Evolutionary conservation across 2,329 filamentous ascomycete species (phyloP), one percentile per base, ranked within the genome.

Genomic region (Cladosporium sp.): DNA sequence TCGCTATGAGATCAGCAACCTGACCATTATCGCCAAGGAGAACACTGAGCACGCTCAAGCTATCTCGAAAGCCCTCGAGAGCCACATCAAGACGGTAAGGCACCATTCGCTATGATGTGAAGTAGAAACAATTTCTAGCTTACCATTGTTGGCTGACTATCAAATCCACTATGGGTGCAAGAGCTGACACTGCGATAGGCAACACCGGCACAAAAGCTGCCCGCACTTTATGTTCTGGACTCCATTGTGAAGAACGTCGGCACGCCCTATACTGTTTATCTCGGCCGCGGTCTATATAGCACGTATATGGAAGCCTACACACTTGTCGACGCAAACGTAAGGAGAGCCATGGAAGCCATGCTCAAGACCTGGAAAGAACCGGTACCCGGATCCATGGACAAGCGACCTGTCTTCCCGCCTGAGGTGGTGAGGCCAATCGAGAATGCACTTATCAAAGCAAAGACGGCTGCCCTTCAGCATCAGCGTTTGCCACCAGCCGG

Each of bases 241-340:
- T 97, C 93, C 15, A 93, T 99, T 62, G 92, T 96, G 72, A 99
- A 99, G 76, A 97, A 99, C 79, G 92, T 99, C 62, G 94, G 94
- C 61, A 97, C 93, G 0, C 94, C 94, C 7, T 99, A 99, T 75
- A 97, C 93, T 0, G 82, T 97, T 12, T 97, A 96, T 74, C 89
- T 99, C 64, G 91, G 92, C 55, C 88, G 90, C 40, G 93, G 93
- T 70, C 84, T 99, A 39, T 97, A 93, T 75, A 85, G 88, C 67
- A 97, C 91, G 4, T 99, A 96, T 72, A 97, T 97, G 92, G 90
- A 95, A 69, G 90, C 94, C 38, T 99, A 97, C 72, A 89, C 89
- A 3, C 84, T 95, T 61, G 92, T 97, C 63, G 92, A 96, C 68
- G 83, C 84, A 63, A 82, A 83, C 61, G 92, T 92, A 20, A 86